Base-by-base conservation (phyloP, 441 rosid species). In the Omphalea diandra region DNA sequence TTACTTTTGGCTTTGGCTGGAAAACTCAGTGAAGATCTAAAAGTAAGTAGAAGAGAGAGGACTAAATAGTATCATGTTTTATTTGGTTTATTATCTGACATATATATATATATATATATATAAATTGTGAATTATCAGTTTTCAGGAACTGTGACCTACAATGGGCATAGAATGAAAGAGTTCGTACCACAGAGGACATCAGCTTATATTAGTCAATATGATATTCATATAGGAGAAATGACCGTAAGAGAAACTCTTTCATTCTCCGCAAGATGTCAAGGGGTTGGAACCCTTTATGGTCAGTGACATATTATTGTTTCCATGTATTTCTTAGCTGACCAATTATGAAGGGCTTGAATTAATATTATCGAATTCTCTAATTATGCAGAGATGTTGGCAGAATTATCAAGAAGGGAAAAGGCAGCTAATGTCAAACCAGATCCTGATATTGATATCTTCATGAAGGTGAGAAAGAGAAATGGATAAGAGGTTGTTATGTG, bases 331-430 rank as follows among this genome's bases (percentile, higher is more conserved):
- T 33, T 6, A 33, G 31, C 50, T 3, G 32, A 35, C 12, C 6
- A 65, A 33, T 32, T 27, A 1, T 12, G 7, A 40, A 35, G 63
- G 33, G 4, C 46, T 63, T 67, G 26, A 40, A 36, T n/a, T 41
- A 22, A 33, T 57, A 17, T 18, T 12, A 10, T 32, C 10, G 12
- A 70, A 47, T 47, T 68, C 22, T 20, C 68, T 15, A 44, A 72
- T 46, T 53, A 12, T 70, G 71, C 84, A 88, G 93, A 84, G 43
- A 77, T 88, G 88, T 76, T 86, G 38, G 40, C 68, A 57, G 93
- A 88, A 71, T 55, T 88, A 46, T 71, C 86, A 65, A 82, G 90
- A 79, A 80, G 93, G 76, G 90, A 88, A 73, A 88, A 86, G 64
- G 83, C 56, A 69, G 87, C 85, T 46, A 82, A 82, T 62, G 84